Conservation (phyloP, 2,329 filamentous ascomycete species). For the Amylocarpus encephaloides region DNA sequence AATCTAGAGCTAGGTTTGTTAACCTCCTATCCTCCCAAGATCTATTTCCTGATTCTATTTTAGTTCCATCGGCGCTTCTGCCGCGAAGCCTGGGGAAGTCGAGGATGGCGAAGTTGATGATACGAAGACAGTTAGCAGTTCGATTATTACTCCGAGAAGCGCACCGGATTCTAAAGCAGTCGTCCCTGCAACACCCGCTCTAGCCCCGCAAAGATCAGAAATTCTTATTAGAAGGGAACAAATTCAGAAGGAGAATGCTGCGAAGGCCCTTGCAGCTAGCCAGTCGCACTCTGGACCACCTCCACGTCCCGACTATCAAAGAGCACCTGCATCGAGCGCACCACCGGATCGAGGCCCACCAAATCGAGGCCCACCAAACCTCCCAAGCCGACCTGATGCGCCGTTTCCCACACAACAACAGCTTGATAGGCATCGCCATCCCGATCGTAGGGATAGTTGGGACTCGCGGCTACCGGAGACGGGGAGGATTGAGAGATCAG, state of each 20-base stretch:
- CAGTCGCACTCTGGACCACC: constrained; percentile 16
- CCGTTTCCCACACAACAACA: constrained; percentile 27
- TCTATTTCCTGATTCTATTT: constrained; percentile 30
- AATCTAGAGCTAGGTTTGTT: constrained; percentile 31
- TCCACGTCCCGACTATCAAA: constrained; percentile 20
- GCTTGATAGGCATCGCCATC: constrained; percentile 28
- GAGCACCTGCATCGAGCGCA: constrained; percentile 9
- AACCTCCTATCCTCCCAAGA: not conserved
- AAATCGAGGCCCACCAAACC: constrained; percentile 22
- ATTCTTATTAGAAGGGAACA: constrained; percentile 25
- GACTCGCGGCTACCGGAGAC: constrained; percentile 19
- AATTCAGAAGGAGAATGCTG: constrained; percentile 25
- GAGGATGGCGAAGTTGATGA: constrained; percentile 73
- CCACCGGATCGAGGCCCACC: constrained; percentile 22
- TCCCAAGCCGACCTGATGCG: constrained; percentile 30
- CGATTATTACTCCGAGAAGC: not conserved
- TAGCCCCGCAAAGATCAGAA: constrained; percentile 24
- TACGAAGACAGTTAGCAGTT: constrained; percentile 34
- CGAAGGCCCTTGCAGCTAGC: constrained; percentile 18
- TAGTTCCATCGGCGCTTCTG: constrained; percentile 30
- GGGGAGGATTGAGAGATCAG: constrained; percentile 22
- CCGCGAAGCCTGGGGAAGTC: constrained; percentile 39
- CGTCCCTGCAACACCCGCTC: constrained; percentile 7
- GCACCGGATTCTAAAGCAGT: constrained; percentile 3
- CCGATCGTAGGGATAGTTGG: constrained; percentile 28